Evolutionary conservation across 164 flowering plant species (phyloP).

Genomic region (Paratinospora sagittata): DNA sequence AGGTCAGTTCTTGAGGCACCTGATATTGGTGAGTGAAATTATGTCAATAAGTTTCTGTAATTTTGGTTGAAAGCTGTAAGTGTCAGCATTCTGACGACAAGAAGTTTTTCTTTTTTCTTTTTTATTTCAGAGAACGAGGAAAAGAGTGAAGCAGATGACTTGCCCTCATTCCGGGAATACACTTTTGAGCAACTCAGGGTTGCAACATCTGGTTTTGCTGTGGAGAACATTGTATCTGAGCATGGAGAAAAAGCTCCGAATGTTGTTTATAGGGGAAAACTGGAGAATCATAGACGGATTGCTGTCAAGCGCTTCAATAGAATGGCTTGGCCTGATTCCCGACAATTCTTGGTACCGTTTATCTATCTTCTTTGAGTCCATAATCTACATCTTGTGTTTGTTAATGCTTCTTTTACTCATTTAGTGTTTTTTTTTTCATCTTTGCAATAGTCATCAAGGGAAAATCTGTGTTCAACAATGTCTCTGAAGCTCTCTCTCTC

Average conservation of each 20-base stretch:
- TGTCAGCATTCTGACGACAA: background rate
- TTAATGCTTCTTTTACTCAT: background rate
- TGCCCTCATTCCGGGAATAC: conserved; percentile 64
- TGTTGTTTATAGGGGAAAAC: conserved; percentile 85
- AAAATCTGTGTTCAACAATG: background rate
- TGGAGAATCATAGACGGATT: conserved; percentile 68
- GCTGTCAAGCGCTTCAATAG: conserved; percentile 83
- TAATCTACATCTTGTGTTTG: background rate
- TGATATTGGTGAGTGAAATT: conserved; percentile 38
- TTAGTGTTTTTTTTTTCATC: background rate
- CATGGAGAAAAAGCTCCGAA: conserved; percentile 97
- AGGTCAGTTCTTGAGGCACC: conserved; percentile 38
- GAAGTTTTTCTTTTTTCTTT: background rate
- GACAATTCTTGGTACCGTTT: conserved; percentile 66
- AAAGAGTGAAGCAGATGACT: conserved; percentile 38
- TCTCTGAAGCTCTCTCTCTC: too few species aligned
- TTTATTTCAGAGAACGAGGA: conserved; percentile 44
- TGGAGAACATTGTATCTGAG: conserved; percentile 90
- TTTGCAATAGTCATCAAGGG: background rate
- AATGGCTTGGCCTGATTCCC: conserved; percentile 87
- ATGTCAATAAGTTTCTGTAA: background rate
- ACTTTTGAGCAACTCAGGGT: conserved; percentile 66
- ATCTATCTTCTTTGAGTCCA: background rate
- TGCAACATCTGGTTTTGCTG: conserved; percentile 86
- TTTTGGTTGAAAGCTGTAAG: conserved; percentile 1